Evolutionary conservation across 1,284 basidiomycete genomes (phyloP).

Genomic region (Boletus holoroseus): DNA sequence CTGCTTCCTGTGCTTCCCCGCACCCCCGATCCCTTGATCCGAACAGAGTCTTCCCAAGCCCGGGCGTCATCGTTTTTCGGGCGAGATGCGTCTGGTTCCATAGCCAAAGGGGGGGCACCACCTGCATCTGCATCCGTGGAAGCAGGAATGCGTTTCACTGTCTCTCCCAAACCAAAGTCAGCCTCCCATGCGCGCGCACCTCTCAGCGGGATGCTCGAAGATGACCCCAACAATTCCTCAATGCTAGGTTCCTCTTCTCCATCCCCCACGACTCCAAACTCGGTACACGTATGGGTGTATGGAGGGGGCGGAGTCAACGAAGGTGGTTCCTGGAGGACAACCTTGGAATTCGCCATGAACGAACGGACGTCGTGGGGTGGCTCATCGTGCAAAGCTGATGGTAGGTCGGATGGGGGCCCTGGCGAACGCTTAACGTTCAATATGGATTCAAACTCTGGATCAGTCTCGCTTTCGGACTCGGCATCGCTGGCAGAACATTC

Average conservation of each 20-base stretch:
- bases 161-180: conserved; percentile 27
- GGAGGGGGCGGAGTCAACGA: conserved; percentile 19
- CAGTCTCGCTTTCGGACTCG: conserved; percentile 23
- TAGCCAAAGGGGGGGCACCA: too few relatives aligned
- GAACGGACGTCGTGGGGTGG: not conserved
- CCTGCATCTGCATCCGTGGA: not conserved
- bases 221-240: conserved; percentile 27
- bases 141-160: conserved; percentile 27
- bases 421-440: not conserved
- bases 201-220: conserved; percentile 17
- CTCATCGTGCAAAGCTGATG: not conserved
- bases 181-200: conserved; percentile 32
- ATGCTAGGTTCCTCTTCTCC: conserved; percentile 30
- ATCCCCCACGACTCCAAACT: not conserved
- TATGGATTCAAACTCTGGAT: not conserved
- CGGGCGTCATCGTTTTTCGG: not conserved
- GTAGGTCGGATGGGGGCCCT: not conserved
- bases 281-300: conserved; percentile 3
- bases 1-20: conserved; percentile 6
- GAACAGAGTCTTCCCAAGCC: not conserved
- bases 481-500: conserved; percentile 25
- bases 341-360: not conserved
- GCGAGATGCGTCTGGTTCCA: not conserved
- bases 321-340: conserved; percentile 1
- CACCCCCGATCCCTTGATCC: not conserved